Conservation (phyloP, 108 stramenopile species). For the Fragilariopsis cylindrus region DNA sequence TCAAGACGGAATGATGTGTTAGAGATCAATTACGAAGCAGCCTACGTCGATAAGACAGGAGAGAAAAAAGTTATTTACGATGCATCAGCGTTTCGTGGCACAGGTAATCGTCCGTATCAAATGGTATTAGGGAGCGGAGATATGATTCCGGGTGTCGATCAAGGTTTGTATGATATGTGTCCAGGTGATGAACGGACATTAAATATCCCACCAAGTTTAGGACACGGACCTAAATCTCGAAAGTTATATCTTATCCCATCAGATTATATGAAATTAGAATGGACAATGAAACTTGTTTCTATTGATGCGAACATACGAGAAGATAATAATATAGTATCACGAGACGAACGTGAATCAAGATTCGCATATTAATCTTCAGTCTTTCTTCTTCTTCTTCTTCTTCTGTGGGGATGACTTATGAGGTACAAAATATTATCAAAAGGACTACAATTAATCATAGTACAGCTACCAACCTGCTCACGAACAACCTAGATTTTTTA, state of each 20-base stretch:
- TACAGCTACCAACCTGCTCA: too few species aligned
- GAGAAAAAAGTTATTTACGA: constrained; percentile 37
- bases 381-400: too few species aligned
- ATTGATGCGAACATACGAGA: constrained; percentile 34
- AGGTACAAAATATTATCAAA: too few species aligned
- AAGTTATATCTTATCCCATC: constrained; percentile 45
- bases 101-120: constrained; percentile 57
- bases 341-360: constrained; percentile 26
- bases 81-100: constrained; percentile 48
- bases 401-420: too few species aligned
- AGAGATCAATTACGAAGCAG: constrained; percentile 57
- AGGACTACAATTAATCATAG: too few species aligned
- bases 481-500: too few species aligned
- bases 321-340: constrained; percentile 30
- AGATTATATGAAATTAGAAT: constrained; percentile 32
- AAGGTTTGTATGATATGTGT: constrained; percentile 61
- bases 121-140: constrained; percentile 57
- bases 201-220: constrained; percentile 45
- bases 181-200: constrained; percentile 52
- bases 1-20: constrained; percentile 58
- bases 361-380: constrained; percentile 1
- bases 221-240: constrained; percentile 43
- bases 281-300: constrained; percentile 50
- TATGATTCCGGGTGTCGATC: constrained; percentile 61
- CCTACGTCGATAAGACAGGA: constrained; percentile 12